Base-by-base conservation (phyloP, 768 basidiomycete species). In the Collybia nuda region DNA sequence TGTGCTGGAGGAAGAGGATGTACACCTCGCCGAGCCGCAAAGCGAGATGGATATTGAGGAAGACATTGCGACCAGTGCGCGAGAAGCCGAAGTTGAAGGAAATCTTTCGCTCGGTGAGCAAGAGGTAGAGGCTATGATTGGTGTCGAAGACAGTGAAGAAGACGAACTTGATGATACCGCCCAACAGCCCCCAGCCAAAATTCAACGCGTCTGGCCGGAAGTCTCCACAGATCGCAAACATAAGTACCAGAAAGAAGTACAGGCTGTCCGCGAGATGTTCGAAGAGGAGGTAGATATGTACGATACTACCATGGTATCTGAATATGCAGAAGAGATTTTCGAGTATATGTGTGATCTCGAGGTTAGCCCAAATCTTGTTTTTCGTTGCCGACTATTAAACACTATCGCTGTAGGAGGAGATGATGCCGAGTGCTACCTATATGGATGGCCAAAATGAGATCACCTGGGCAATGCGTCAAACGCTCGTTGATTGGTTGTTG, bases 291-390 rank as follows among this genome's bases (percentile, higher is more conserved):
- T 81, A 32, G 78, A 85, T 67, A 75, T 83, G 62, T 80, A 78
- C 52, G 93, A 97, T 68, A 88, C 89, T 38, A 90, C 91, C 1
- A 96, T 99, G 95, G 96, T 97, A 37, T 93, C 95, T 15, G 97
- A 99, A 68, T 99, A 99, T 63, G 80, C 93, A n/a, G 93, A 98
- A 12, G 96, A 99, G 50, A 98, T 99, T 66, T 98, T 98, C 64
- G 78, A 84, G 56, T 98, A 98, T 69, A 99, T 99, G 97, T 75
- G 75, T 54, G 84, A 91, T 47, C 83, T 98, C 40, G 95, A 99
- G 83, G 93, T 93, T 50, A 36, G 84, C 67, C 15, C 37, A 19
- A 24, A 32, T 40, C 38, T 39, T 18, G 6, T 35, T 7, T 40
- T 22, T 46, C 22, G 21, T 14, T 17, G 17, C 40, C 17, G 32